Evolutionary conservation across 805 yeast genomes (phyloP).

Genomic region (Candida bentonensis): DNA sequence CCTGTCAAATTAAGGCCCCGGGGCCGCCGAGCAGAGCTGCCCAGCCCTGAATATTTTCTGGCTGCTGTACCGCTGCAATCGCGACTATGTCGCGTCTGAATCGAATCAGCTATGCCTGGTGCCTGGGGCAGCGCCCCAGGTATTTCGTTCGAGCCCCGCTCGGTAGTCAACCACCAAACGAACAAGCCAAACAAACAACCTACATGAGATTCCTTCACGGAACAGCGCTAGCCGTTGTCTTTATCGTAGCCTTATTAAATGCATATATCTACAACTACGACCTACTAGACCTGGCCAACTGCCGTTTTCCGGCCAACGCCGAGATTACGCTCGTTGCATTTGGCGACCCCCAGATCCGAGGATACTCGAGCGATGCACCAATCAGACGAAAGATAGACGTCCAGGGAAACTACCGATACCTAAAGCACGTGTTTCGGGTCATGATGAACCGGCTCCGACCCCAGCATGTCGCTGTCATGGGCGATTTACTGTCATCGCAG

Average conservation of each 20-base stretch:
- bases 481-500: constrained; percentile 85
- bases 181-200: too few relatives aligned
- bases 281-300: constrained; percentile 16
- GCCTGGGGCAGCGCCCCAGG: too few relatives aligned
- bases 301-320: constrained; percentile 7
- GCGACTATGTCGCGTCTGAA: too few relatives aligned
- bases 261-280: constrained; percentile 55
- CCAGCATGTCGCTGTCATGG: constrained; percentile 75
- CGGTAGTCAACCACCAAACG: too few relatives aligned
- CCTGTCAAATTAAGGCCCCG: too few relatives aligned
- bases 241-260: constrained; percentile 35
- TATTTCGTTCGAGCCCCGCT: too few relatives aligned
- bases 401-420: constrained; percentile 76
- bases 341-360: constrained; percentile 97
- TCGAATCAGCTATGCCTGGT: too few relatives aligned
- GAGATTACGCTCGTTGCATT: constrained; percentile 62
- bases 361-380: constrained; percentile 60
- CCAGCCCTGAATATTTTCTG: too few relatives aligned
- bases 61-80: too few relatives aligned
- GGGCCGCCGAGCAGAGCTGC: too few relatives aligned
- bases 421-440: constrained; percentile 66
- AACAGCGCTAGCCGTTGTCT: constrained; percentile 16
- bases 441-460: constrained; percentile 58
- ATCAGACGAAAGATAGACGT: constrained; percentile 67
- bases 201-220: neutral